These are phyloP conservation scores for Penicillium canariense DNA, from an alignment of 495 filamentous ascomycete genomes.

Conservation along the genomic window DNA sequence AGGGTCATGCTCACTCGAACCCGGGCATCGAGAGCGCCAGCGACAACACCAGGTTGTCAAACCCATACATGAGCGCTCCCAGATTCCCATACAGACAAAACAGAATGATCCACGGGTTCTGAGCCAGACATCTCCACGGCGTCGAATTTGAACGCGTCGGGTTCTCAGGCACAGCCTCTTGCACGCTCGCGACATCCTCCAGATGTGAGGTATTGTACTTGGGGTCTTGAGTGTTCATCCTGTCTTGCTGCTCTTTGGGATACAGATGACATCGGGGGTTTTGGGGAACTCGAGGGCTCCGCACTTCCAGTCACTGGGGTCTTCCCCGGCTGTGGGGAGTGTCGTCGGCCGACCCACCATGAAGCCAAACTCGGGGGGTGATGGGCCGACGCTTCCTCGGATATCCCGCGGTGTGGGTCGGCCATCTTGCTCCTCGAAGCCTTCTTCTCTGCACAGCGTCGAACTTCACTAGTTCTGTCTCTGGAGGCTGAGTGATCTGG, in stretches of 20 bases:
- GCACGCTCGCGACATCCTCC: background rate
- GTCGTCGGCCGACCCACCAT: background rate
- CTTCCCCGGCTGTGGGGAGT: background rate
- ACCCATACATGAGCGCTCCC: conserved; percentile 28
- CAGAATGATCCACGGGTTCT: conserved; percentile 14
- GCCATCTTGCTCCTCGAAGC: too few relatives aligned
- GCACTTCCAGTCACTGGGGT: background rate
- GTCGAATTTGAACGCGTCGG: background rate
- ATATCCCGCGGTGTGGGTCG: background rate
- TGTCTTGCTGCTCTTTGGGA: background rate
- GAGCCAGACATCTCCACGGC: conserved; percentile 2
- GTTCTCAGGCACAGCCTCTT: background rate
- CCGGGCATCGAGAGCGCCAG: conserved; percentile 25
- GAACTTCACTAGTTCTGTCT: too few relatives aligned
- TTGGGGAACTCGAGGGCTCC: background rate
- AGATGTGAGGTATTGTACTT: conserved; percentile 3
- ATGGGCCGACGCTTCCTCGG: background rate
- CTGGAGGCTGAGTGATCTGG: too few relatives aligned
- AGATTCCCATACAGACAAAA: conserved; percentile 23
- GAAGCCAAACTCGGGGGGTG: background rate
- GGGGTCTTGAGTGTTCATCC: background rate
- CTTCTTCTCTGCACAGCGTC: too few relatives aligned
- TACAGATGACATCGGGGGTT: background rate
- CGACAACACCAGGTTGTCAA: conserved; percentile 27
- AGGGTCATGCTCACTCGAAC: conserved; percentile 18